Conservation (phyloP, 768 basidiomycete genomes). For the Kondoa subrosea region DNA sequence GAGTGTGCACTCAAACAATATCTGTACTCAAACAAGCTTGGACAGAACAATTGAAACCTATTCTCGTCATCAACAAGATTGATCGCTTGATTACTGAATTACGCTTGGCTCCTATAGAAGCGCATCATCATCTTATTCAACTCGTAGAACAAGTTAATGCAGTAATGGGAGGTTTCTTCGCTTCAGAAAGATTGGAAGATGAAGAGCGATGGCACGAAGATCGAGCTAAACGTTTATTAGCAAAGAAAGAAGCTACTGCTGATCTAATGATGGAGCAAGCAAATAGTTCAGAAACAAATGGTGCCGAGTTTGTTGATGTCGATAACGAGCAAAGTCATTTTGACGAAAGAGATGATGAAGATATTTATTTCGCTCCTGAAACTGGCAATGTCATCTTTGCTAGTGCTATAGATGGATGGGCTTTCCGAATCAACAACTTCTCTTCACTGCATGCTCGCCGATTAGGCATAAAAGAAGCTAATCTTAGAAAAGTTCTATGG, state of each 20-base stretch:
- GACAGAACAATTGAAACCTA: conserved; percentile 68
- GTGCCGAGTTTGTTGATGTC: background rate
- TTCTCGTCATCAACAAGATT: conserved; percentile 92
- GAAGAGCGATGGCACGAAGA: conserved; percentile 88
- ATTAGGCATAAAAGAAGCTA: conserved; percentile 74
- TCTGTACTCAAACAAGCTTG: conserved; percentile 89
- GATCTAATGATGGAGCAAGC: conserved; percentile 34
- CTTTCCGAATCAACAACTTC: conserved; percentile 83
- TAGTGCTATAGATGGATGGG: conserved; percentile 93
- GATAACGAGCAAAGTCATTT: conserved; percentile 23
- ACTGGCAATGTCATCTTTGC: conserved; percentile 92
- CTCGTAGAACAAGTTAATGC: conserved; percentile 95
- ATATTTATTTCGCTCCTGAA: conserved; percentile 92
- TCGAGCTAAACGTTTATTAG: conserved; percentile 59
- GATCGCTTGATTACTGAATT: conserved; percentile 89
- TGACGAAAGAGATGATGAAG: conserved; percentile 83
- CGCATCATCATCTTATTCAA: conserved; percentile 80
- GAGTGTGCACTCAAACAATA: conserved; percentile 97
- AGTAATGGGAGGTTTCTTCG: conserved; percentile 92
- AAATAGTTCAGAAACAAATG: conserved; percentile 37
- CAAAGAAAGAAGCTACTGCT: conserved; percentile 44
- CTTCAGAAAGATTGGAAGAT: conserved; percentile 89
- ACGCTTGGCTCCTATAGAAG: conserved; percentile 73
- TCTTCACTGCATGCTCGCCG: conserved; percentile 80
- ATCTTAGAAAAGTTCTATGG: conserved; percentile 75